Percentiles rank a stretch among this genome's conserved stretches.
Evolutionary conservation across 805 yeast genomes (phyloP).

Genomic region (Schwanniomyces yamadae): DNA sequence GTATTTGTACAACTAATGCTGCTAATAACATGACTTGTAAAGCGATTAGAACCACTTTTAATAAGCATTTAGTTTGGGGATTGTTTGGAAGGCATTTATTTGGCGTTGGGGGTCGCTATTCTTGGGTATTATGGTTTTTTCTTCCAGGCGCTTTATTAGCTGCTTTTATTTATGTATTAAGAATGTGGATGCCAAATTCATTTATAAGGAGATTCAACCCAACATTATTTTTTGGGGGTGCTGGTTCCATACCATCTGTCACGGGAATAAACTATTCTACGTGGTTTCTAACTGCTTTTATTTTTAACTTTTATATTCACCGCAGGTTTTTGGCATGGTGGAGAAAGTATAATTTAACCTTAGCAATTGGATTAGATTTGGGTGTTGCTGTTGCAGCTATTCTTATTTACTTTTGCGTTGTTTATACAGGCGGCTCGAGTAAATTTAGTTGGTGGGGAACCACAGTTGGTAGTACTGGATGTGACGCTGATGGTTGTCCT

Average conservation of each 20-base stretch:
- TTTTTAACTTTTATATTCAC: constrained; percentile 50
- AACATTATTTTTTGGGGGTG: constrained; percentile 46
- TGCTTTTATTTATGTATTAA: neutral
- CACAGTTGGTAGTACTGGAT: constrained; percentile 8
- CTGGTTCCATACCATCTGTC: constrained; percentile 72
- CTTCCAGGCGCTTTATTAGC: constrained; percentile 7
- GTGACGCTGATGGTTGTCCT: constrained; percentile 13
- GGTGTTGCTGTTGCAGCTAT: constrained; percentile 56
- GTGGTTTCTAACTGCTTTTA: constrained; percentile 42
- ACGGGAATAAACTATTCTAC: constrained; percentile 65
- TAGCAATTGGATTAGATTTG: constrained; percentile 50
- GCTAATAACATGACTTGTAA: constrained; percentile 13
- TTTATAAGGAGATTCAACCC: constrained; percentile 24
- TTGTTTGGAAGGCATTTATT: constrained; percentile 12
- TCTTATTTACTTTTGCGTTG: constrained; percentile 46
- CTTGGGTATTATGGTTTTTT: constrained; percentile 13
- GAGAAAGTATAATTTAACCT: constrained; percentile 61
- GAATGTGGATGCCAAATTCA: neutral
- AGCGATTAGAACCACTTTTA: constrained; percentile 8
- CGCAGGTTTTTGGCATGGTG: constrained; percentile 48
- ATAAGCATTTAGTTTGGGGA: constrained; percentile 15
- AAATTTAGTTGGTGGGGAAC: constrained; percentile 7
- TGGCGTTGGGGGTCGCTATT: constrained; percentile 10
- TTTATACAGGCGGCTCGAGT: constrained; percentile 13
- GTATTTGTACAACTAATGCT: constrained; percentile 10